Evolutionary conservation across 352 stramenopile genomes (phyloP), one percentile per base, ranked within the genome.

Genomic region (Blastocystis sp.): DNA sequence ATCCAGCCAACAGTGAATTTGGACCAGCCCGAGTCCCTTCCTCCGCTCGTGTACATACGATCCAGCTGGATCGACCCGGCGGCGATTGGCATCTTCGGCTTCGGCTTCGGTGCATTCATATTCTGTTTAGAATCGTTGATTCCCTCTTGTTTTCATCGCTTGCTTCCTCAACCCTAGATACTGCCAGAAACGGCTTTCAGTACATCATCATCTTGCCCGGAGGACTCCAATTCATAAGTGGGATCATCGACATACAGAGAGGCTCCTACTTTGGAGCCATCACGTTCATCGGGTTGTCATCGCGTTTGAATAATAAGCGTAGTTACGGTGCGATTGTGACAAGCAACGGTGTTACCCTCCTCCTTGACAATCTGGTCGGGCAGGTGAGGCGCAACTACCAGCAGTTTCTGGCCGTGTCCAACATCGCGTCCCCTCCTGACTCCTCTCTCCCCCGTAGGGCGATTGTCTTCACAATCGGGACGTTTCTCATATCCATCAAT

Each of bases 261-360:
- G 66, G 66, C 38, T 77, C 66, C 43, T 77, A 77, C 60, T 77
- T 77, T 77, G 66, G 66, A 28, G 24, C 38, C 19, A 77, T 77
- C 34, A 43, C 60, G 34, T 77, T 77, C 34, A 34, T 77, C 19
- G 66, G 66, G 66, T 77, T 60, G 24, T 77, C n/a, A 60, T 11
- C 24, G 24, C 45, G 19, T 34, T 24, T 48, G 17, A 40, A 24
- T 54, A 34, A 60, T 7, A 28, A 28, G 60, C 14, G n/a, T 77
- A 77, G 66, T 60, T 77, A 77, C 60, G 66, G 66, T 11, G 54
- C 60, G 4, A 77, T 77, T 34, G 42, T 77, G 7, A 60, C 60
- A 21, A 43, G 66, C 9, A 77, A 77, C 60, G 66, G 66, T n/a
- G 11, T 77, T 11, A 77, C 66, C n/a, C 38, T 54, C 17, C 42